These are phyloP conservation scores for Mortierella sp. DNA, from an alignment of 371 early-diverging fungal genomes.

Conservation along the genomic window DNA sequence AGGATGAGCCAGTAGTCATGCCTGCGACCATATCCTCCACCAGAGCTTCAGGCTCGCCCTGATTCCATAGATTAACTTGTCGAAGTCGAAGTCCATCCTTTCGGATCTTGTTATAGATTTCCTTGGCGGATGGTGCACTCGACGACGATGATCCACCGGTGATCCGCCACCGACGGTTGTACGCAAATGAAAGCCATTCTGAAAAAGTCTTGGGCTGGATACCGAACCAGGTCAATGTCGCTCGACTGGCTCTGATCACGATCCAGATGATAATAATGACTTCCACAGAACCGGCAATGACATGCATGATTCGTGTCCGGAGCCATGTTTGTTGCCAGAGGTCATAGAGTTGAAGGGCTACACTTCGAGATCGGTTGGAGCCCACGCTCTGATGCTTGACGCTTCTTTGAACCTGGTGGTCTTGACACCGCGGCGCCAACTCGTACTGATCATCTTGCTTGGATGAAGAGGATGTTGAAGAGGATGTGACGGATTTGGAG, in stretches of 20 bases:
- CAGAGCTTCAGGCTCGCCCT: constrained; percentile 25
- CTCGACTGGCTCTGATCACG: constrained; percentile 27
- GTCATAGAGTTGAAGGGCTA: constrained; percentile 33
- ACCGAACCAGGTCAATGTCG: constrained; percentile 32
- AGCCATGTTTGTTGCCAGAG: constrained; percentile 52
- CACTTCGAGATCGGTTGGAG: constrained; percentile 29
- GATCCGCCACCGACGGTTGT: constrained; percentile 21
- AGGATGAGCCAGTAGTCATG: constrained; percentile 9
- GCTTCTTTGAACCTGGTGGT: not conserved
- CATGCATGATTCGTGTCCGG: constrained; percentile 44
- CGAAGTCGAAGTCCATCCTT: constrained; percentile 30
- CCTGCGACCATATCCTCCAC: constrained; percentile 31
- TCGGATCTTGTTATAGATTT: constrained; percentile 34
- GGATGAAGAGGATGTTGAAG: not conserved
- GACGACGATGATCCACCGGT: constrained; percentile 8
- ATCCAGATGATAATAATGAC: constrained; percentile 40
- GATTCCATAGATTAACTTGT: constrained; percentile 5
- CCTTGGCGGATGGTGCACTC: constrained; percentile 14
- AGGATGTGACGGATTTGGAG: not conserved
- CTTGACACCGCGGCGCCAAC: too few relatives aligned
- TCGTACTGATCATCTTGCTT: not conserved
- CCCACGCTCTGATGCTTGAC: constrained; percentile 32
- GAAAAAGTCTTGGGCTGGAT: constrained; percentile 13
- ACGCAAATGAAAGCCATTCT: constrained; percentile 32
- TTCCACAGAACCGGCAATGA: constrained; percentile 47